Percentiles rank a stretch among this genome's conserved stretches.
Conservation (phyloP, 495 filamentous ascomycete genomes). For the Aspergillus olivimuriae region DNA sequence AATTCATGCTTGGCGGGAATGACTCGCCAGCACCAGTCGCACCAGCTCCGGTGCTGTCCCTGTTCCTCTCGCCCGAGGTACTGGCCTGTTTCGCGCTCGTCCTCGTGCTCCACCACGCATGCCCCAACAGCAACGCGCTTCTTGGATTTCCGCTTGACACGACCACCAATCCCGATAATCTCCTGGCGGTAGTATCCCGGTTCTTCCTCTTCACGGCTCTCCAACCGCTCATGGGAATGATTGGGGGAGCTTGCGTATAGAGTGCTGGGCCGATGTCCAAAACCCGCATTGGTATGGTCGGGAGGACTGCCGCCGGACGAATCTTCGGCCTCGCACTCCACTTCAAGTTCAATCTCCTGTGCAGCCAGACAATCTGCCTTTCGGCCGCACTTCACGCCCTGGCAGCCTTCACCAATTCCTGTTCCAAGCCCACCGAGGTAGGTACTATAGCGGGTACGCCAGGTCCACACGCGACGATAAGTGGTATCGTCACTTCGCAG, state of each 20-base stretch:
- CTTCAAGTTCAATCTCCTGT: slow-evolving; percentile 68
- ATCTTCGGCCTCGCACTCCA: slow-evolving; percentile 69
- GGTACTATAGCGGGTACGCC: slow-evolving; percentile 79
- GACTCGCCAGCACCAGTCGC: slow-evolving; percentile 44
- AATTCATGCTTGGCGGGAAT: slow-evolving; percentile 29
- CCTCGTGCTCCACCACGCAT: slow-evolving; percentile 74
- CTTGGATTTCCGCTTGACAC: slow-evolving; percentile 74
- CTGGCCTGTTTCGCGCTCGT: slow-evolving; percentile 58
- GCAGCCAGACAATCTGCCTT: slow-evolving; percentile 63
- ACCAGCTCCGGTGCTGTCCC: slow-evolving; percentile 44
- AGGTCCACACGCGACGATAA: slow-evolving; percentile 78
- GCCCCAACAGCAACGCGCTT: slow-evolving; percentile 70
- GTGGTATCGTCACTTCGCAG: slow-evolving; percentile 63
- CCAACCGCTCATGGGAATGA: slow-evolving; percentile 6
- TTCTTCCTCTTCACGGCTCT: slow-evolving; percentile 32
- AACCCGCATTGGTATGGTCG: slow-evolving; percentile 6
- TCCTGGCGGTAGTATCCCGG: slow-evolving; percentile 76
- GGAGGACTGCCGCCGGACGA: slow-evolving; percentile 21
- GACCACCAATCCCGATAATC: slow-evolving; percentile 79
- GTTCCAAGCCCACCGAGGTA: slow-evolving; percentile 75
- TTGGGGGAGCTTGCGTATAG: slow-evolving; percentile 3
- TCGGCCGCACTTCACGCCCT: slow-evolving; percentile 78
- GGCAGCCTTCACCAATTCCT: slow-evolving; percentile 80
- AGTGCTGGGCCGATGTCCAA: slow-evolving; percentile 6
- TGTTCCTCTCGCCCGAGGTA: slow-evolving; percentile 60